A percentile compares a stretch with the other conserved stretches of the same genome.
These are phyloP conservation scores for Phycomyces nitens DNA, from an alignment of 192 early-diverging fungal species.

Conservation along the genomic window DNA sequence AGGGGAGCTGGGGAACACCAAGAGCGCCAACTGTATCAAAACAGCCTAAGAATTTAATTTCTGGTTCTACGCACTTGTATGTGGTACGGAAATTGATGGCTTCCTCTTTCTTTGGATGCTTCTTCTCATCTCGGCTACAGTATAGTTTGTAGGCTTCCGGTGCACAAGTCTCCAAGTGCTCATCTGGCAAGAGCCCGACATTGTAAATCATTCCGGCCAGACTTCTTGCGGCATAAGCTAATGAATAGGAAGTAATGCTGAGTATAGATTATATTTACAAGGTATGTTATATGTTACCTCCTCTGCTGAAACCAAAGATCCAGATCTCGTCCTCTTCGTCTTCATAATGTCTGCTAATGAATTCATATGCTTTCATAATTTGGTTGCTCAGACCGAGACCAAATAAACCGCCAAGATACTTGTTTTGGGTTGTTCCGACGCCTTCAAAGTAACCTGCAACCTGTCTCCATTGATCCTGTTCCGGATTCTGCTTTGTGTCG, in stretches of 20 bases:
- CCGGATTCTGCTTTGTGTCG: no score
- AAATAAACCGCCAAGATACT: constrained; percentile 12
- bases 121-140: not conserved
- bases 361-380: constrained; percentile 17
- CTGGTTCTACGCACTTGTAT: constrained; percentile 3
- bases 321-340: constrained; percentile 21
- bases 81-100: constrained; percentile 3
- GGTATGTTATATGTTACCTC: constrained; percentile 13
- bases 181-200: constrained; percentile 17
- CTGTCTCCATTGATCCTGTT: constrained; percentile 4
- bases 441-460: constrained; percentile 16
- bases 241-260: not conserved
- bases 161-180: not conserved
- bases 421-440: constrained; percentile 1
- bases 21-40: constrained; percentile 24
- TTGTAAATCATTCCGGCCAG: constrained; percentile 25
- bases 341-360: not conserved
- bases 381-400: constrained; percentile 14
- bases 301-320: constrained; percentile 23
- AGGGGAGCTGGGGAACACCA: constrained; percentile 19
- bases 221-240: constrained; percentile 24
- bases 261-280: not conserved
- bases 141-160: constrained; percentile 15
- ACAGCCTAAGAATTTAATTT: constrained; percentile 19
- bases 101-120: not conserved